Conservation (phyloP, 306 rosid species). For the Vigna angularis region DNA sequence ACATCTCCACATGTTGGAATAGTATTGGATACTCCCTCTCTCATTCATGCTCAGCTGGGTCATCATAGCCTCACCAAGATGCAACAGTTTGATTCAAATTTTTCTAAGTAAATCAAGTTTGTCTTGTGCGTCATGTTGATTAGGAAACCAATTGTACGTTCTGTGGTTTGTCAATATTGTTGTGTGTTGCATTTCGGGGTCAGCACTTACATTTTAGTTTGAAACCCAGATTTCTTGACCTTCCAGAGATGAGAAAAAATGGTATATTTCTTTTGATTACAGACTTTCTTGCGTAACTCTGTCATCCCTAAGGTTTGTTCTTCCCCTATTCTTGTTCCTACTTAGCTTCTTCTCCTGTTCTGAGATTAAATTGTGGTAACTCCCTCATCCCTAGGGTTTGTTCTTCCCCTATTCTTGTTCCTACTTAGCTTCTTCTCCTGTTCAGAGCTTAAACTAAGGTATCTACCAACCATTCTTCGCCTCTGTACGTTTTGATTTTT, state of each 20-base stretch:
- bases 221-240: not conserved
- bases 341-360: not conserved
- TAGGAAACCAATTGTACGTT: not conserved
- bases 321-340: not conserved
- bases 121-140: too few species aligned
- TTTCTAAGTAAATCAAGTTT: too few species aligned
- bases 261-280: not conserved
- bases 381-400: not conserved
- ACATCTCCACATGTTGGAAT: too few species aligned
- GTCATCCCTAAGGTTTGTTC: not conserved
- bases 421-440: not conserved
- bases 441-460: not conserved
- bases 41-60: too few species aligned
- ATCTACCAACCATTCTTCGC: not conserved
- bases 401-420: not conserved
- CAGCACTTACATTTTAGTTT: not conserved
- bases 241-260: not conserved
- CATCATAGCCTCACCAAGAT: too few species aligned
- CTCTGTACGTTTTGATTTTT: not conserved
- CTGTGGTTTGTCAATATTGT: not conserved
- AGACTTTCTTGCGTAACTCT: not conserved
- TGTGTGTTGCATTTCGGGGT: not conserved
- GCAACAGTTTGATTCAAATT: too few species aligned
- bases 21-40: too few species aligned
- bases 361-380: not conserved